Evolutionary conservation across 2,329 filamentous ascomycete species (phyloP), one percentile per base, ranked within the genome.

Genomic region (Pyrenophora teres): DNA sequence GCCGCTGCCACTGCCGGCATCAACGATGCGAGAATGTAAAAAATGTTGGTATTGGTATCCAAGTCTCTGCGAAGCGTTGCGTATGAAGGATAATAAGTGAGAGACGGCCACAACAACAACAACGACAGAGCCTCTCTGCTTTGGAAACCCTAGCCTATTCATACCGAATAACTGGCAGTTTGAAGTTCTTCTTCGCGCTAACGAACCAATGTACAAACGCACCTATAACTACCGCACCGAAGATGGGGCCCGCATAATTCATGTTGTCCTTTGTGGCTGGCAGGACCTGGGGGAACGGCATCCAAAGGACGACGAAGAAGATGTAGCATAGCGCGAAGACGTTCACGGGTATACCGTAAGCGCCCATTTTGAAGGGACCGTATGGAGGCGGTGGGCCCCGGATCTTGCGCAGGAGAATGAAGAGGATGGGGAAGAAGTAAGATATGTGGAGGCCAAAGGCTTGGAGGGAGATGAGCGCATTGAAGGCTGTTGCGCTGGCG

Each of bases 401-500:
- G 2, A 67, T 19, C 31, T 60, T 61, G 2, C 55, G 60, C 8
- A 68, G 44, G 12, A 68, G 38, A 6, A 73, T 57, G 38, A 69
- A 67, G 3, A 60, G 38, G n/a, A 72, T 68, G 6, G 66, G 63
- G 25, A 69, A 53, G 31, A 70, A 59, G 56, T 72, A 72, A 3
- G 70, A 73, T 15, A 69, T 44, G 42, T 70, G 67, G 9, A 73
- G 47, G 3, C 62, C 70, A 8, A 73, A 40, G 6, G 68, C 65
- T 40, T 59, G 60, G 1, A 74, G 65, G 2, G 69, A 72, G 21
- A 71, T 67, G 18, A 69, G 53, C 4, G 64, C 65, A 40, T 68
- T 69, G 54, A 69, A 68, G 0, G 80, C 80, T 5, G 65, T 63
- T 6, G 59, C 57, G 27, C 62, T 66, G 39, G 57, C 68, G 38